phyloP scores from a whole-genome alignment of 2,329 filamentous ascomycete genomes.

The Aspergillus sp. region DNA sequence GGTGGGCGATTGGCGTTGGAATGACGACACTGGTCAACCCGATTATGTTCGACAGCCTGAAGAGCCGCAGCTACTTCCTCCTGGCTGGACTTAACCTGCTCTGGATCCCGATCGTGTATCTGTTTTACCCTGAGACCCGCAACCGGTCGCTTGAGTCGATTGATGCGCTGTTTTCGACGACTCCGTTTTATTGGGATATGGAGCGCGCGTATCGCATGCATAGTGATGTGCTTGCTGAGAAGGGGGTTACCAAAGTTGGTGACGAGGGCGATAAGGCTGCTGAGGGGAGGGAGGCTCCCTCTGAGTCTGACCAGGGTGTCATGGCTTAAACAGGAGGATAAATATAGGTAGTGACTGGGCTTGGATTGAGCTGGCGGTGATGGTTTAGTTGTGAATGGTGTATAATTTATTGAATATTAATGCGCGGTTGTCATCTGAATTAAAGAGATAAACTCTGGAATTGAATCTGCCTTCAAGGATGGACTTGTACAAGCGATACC shows the following conservation, averaged over 20 bases:
- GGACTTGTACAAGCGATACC: no score
- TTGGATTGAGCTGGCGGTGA: no score
- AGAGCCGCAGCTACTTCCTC: slow-evolving; percentile 52
- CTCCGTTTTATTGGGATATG: slow-evolving; percentile 49
- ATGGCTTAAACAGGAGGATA: background rate
- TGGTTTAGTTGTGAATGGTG: no score
- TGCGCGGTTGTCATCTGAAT: no score
- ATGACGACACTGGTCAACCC: slow-evolving; percentile 53
- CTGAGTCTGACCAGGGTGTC: background rate
- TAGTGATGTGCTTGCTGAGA: slow-evolving; percentile 26
- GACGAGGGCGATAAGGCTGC: background rate
- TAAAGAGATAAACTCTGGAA: no score
- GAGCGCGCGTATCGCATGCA: slow-evolving; percentile 40
- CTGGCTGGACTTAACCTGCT: slow-evolving; percentile 54
- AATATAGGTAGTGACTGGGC: background rate
- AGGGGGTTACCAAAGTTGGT: background rate
- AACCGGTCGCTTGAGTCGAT: slow-evolving; percentile 54
- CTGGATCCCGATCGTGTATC: slow-evolving; percentile 52
- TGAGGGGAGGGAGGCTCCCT: background rate
- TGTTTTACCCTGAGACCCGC: slow-evolving; percentile 56
- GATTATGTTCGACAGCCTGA: slow-evolving; percentile 52
- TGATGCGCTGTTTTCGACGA: slow-evolving; percentile 50
- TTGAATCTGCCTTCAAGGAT: no score
- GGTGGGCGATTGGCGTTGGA: slow-evolving; percentile 59
- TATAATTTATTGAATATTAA: no score